A percentile compares a stretch with the other conserved stretches of the same genome.
Evolutionary conservation across 495 filamentous ascomycete species (phyloP).

Genomic region (Astrothelium subdiscretum): DNA sequence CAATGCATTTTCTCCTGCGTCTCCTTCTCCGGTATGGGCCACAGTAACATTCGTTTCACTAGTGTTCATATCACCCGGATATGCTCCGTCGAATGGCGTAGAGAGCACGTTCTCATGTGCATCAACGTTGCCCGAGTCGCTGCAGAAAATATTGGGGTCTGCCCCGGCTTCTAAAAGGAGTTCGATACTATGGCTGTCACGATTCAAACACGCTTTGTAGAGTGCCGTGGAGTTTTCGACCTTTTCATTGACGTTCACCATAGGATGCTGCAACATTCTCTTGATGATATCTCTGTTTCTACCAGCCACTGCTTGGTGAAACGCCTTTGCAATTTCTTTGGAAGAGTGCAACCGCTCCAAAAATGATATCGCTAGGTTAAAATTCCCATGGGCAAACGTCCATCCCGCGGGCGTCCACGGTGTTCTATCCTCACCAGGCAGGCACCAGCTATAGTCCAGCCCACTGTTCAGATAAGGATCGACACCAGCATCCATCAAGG

Average conservation of each 20-base stretch:
- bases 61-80: neutral
- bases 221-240: neutral
- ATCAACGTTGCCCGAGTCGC: neutral
- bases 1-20: neutral
- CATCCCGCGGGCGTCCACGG: neutral
- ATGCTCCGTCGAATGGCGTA: neutral
- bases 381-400: neutral
- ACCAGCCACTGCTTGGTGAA: neutral
- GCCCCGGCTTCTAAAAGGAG: neutral
- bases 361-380: neutral
- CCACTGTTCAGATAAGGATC: neutral
- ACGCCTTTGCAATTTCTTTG: neutral
- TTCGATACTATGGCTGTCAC: neutral
- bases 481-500: neutral
- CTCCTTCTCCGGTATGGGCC: neutral
- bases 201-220: neutral
- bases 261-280: neutral
- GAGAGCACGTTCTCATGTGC: neutral
- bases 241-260: neutral
- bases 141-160: neutral
- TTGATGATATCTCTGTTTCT: neutral
- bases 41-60: neutral
- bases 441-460: neutral
- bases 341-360: neutral
- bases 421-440: neutral